Conservation (phyloP, 371 early-diverging fungal genomes). For the Mortierella sp. region DNA sequence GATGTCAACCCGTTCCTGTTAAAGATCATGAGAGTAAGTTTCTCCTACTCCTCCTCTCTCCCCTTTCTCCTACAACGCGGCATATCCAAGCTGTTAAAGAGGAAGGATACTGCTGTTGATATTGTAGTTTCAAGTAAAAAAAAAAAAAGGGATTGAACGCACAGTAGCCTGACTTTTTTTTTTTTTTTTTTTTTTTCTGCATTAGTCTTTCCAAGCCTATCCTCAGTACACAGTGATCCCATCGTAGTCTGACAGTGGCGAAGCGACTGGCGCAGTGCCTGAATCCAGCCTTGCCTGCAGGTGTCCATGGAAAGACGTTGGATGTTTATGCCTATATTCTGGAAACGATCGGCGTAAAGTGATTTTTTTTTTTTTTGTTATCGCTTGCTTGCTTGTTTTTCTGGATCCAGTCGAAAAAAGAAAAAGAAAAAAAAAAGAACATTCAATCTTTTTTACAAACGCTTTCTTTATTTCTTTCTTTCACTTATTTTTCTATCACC, state of each 20-base stretch:
- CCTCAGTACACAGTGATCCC: conserved; percentile 84
- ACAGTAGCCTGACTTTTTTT: neutral
- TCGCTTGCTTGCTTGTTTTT: neutral
- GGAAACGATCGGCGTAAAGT: conserved; percentile 78
- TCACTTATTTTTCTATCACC: too few relatives aligned
- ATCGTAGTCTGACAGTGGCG: conserved; percentile 85
- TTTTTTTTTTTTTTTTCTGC: neutral
- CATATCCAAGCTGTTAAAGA: too few relatives aligned
- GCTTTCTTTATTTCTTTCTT: neutral
- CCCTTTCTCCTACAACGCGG: too few relatives aligned
- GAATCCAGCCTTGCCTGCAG: conserved; percentile 98
- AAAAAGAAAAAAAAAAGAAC: too few relatives aligned
- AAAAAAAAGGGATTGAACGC: too few relatives aligned
- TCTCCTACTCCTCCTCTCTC: neutral
- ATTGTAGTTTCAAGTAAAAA: too few relatives aligned
- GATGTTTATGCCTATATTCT: conserved; percentile 93
- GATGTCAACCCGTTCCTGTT: conserved; percentile 94
- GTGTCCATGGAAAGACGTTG: conserved; percentile 97
- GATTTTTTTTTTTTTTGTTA: neutral
- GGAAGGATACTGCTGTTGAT: too few relatives aligned
- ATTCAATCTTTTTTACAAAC: neutral
- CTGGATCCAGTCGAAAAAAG: too few relatives aligned
- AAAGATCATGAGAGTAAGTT: conserved; percentile 78
- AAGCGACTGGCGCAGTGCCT: conserved; percentile 98
- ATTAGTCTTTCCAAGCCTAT: conserved; percentile 83